Evolutionary conservation across 768 basidiomycete genomes (phyloP), one percentile per base, ranked within the genome.

Genomic region (Lactifluus piperatus): DNA sequence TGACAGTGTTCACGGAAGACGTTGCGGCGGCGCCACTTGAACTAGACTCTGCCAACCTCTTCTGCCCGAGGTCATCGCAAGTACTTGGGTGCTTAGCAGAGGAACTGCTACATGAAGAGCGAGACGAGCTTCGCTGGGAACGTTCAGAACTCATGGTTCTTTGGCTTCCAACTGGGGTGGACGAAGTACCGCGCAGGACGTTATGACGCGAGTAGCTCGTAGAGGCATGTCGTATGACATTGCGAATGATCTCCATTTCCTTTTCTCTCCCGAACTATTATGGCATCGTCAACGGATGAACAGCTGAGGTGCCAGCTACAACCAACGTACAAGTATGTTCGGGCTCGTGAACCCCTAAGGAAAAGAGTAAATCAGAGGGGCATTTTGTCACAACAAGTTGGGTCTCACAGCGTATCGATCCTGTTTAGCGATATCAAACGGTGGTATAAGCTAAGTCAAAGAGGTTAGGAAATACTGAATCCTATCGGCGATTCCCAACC

Each of bases 311-410:
- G 20, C 20, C 24, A 41, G 46, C 3, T 9, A 16, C n/a, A 11
- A 41, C 26, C 1, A 20, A 65, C 75, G 60, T 71, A 86, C 84
- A 72, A 88, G 71, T 34, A 79, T 76, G 39, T 81, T 78, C 2
- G 86, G 86, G 65, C 87, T 80, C 0, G 84, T 86, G 58, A 87
- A 87, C 68, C 84, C 84, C 83, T 85, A 36, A 43, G n/a, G 47
- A 11, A 18, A n/a, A 37, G 22, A n/a, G 20, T 50, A 27, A 32
- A 41, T 43, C 26, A 54, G 43, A 24, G 30, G 3, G 30, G 47
- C 18, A 37, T 27, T 6, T 9, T 11, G 20, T 34, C 20, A 27
- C 11, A 26, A n/a, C 13, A 56, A 37, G 5, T 24, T 60, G 22
- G n/a, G 65, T 39, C 75, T 62, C 64, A 83, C 84, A 74, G 80